Conservation (phyloP, 2,329 filamentous ascomycete species). For the Colletotrichum sp. region DNA sequence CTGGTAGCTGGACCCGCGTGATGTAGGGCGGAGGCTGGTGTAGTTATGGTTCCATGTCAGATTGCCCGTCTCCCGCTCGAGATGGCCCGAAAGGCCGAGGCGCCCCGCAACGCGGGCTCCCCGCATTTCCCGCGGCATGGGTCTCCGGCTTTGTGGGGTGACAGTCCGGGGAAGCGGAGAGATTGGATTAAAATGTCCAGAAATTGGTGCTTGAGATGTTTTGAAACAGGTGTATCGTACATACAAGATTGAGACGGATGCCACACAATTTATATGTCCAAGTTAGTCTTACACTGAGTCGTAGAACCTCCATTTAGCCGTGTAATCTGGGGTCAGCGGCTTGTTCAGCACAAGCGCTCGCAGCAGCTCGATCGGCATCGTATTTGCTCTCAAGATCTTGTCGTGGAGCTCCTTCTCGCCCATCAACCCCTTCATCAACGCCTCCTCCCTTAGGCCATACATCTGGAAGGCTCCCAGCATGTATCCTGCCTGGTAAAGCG, state of each 20-base stretch:
- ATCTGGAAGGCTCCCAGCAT: constrained; percentile 65
- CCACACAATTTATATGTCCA: neutral
- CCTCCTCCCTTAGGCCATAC: constrained; percentile 53
- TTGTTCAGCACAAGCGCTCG: constrained; percentile 50
- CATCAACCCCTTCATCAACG: constrained; percentile 41
- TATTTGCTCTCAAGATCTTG: constrained; percentile 51
- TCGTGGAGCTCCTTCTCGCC: constrained; percentile 63
- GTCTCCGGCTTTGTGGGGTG: neutral
- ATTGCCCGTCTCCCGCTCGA: neutral
- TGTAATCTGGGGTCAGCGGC: constrained; percentile 46
- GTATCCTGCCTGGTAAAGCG: constrained; percentile 65
- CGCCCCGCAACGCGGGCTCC: neutral
- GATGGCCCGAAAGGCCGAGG: neutral
- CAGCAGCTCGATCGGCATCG: constrained; percentile 60
- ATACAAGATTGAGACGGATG: neutral
- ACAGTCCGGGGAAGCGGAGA: neutral
- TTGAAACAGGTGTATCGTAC: neutral
- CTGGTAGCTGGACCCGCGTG: neutral
- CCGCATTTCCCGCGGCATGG: neutral
- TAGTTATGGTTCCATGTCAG: neutral
- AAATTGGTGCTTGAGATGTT: neutral
- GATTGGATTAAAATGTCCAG: neutral
- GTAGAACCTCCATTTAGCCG: constrained; percentile 57
- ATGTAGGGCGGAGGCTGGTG: constrained; percentile 6
- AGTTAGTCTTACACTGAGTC: neutral